These are phyloP conservation scores for Azolla pinnata DNA, from an alignment of 75 land plant species.

Conservation along the genomic window DNA sequence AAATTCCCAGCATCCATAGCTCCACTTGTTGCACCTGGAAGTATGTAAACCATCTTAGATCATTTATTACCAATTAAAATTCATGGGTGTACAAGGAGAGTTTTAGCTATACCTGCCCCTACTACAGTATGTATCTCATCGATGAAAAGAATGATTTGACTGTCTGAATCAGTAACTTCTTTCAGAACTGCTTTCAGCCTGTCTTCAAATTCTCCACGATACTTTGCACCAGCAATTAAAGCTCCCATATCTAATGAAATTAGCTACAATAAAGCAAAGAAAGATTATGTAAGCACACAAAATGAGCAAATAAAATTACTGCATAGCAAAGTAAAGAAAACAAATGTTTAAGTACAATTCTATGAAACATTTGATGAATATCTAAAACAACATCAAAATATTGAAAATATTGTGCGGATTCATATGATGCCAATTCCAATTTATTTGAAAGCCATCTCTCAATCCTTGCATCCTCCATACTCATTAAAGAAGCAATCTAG, in stretches of 20 bases:
- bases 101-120: constrained; percentile 89
- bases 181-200: constrained; percentile 89
- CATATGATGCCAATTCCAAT: too few relatives aligned
- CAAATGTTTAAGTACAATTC: too few relatives aligned
- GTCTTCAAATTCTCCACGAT: constrained; percentile 91
- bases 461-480: too few relatives aligned
- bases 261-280: constrained; percentile 37
- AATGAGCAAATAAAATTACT: neutral
- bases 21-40: constrained; percentile 73
- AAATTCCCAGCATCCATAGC: constrained; percentile 93
- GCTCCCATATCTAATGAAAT: constrained; percentile 92
- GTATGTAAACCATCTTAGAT: neutral
- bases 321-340: neutral
- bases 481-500: too few relatives aligned
- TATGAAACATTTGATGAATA: too few relatives aligned
- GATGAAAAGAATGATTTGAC: constrained; percentile 83
- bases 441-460: too few relatives aligned
- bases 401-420: too few relatives aligned
- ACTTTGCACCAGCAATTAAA: constrained; percentile 88
- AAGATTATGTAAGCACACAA: neutral
- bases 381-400: too few relatives aligned
- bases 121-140: constrained; percentile 97
- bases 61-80: too few relatives aligned
- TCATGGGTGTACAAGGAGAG: too few relatives aligned
- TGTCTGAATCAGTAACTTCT: constrained; percentile 90